These are phyloP conservation scores for Aspergillus cristatus DNA, from an alignment of 495 filamentous ascomycete species.

Conservation along the genomic window DNA sequence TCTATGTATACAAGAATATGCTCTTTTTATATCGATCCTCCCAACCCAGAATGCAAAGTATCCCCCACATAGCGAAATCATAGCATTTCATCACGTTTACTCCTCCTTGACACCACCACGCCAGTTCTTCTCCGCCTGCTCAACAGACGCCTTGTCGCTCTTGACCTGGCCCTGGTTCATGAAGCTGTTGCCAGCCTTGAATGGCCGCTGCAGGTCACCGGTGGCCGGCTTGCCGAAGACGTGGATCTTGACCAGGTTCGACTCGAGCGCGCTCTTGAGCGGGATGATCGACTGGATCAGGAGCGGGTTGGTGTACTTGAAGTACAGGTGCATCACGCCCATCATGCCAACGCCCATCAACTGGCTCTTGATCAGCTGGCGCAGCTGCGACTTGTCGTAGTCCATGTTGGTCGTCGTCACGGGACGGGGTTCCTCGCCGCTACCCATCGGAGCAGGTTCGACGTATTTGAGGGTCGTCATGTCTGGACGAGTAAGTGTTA, in stretches of 20 bases:
- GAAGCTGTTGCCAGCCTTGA: slow-evolving; percentile 77
- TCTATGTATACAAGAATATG: no score
- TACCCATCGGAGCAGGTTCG: slow-evolving; percentile 87
- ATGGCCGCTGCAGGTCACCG: slow-evolving; percentile 89
- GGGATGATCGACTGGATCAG: slow-evolving; percentile 98
- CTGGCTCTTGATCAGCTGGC: slow-evolving; percentile 72
- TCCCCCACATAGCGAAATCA: background rate
- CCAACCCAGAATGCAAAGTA: background rate
- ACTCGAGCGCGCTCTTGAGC: slow-evolving; percentile 87
- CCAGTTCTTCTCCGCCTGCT: slow-evolving; percentile 76
- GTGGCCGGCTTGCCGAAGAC: slow-evolving; percentile 80
- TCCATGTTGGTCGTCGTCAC: slow-evolving; percentile 91
- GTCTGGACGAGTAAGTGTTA: slow-evolving; percentile 42
- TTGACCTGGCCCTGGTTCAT: slow-evolving; percentile 70
- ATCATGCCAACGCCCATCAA: slow-evolving; percentile 97
- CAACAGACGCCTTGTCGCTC: slow-evolving; percentile 94
- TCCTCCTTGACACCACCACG: slow-evolving; percentile 87
- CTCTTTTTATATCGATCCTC: no score
- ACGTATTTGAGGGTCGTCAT: slow-evolving; percentile 98
- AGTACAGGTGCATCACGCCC: slow-evolving; percentile 95
- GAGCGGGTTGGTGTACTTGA: slow-evolving; percentile 98
- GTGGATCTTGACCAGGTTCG: slow-evolving; percentile 93
- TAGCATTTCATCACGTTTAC: slow-evolving; percentile 38
- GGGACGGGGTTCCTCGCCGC: slow-evolving; percentile 83
- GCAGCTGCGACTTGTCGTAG: slow-evolving; percentile 82